phyloP scores from a whole-genome alignment of 306 rosid genomes.

The Vachellia pachyceras region DNA sequence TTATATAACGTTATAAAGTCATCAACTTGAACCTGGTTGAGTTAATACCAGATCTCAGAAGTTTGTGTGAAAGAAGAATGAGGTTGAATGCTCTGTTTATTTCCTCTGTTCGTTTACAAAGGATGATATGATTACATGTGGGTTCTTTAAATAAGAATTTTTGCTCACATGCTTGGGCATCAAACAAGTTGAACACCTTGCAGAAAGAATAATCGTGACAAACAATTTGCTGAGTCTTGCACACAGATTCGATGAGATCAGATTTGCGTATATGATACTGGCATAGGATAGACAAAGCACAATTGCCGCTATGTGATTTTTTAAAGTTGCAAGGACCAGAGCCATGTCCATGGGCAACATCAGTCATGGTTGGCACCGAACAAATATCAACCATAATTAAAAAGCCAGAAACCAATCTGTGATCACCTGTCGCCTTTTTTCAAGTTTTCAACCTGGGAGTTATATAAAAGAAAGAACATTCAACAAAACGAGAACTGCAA shows the following conservation, averaged over 20 bases:
- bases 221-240: background rate
- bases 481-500: background rate
- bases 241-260: background rate
- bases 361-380: background rate
- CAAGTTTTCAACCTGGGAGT: background rate
- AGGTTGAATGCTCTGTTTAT: too few relatives aligned
- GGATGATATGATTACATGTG: background rate
- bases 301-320: too few relatives aligned
- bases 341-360: background rate
- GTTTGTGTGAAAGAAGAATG: too few relatives aligned
- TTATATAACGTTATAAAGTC: too few relatives aligned
- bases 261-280: too few relatives aligned
- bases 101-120: too few relatives aligned
- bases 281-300: too few relatives aligned
- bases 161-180: background rate
- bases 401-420: background rate
- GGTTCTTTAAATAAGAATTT: background rate
- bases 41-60: too few relatives aligned
- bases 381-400: background rate
- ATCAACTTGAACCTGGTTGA: too few relatives aligned
- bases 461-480: background rate
- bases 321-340: too few relatives aligned
- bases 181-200: background rate
- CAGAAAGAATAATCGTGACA: background rate
- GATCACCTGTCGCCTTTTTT: background rate